Conservation (phyloP, 306 rosid genomes). For the Prinsepia uniflora region DNA sequence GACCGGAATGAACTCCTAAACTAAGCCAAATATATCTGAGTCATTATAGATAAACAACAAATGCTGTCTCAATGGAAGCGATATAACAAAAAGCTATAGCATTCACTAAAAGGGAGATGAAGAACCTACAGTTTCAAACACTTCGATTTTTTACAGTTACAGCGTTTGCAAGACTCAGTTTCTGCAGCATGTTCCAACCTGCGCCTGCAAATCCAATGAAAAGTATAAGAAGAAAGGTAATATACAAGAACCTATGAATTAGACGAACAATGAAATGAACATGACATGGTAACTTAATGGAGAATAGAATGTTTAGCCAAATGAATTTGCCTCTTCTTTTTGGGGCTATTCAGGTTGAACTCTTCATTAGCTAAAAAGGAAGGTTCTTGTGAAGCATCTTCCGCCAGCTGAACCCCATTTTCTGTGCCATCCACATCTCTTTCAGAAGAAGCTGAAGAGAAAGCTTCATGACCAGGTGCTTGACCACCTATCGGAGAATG, state of each 20-base stretch:
- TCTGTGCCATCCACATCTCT: constrained; percentile 42
- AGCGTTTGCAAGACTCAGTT: constrained; percentile 69
- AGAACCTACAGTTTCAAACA: constrained; percentile 87
- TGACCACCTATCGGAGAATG: constrained; percentile 40
- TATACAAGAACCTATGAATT: constrained; percentile 9
- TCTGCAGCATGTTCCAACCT: constrained; percentile 55
- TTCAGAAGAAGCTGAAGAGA: constrained; percentile 39
- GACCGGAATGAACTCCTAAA: neutral
- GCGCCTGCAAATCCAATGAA: constrained; percentile 57
- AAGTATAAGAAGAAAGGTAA: constrained; percentile 30
- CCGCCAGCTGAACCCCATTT: constrained; percentile 45
- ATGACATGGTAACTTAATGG: constrained; percentile 11
- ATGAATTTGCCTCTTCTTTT: constrained; percentile 64
- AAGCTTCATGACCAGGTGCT: constrained; percentile 37
- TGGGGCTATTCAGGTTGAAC: constrained; percentile 63
- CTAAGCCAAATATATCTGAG: neutral
- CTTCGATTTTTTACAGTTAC: constrained; percentile 90
- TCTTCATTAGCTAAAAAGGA: constrained; percentile 49
- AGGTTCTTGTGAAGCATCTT: constrained; percentile 55
- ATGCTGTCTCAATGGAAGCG: neutral
- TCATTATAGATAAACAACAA: neutral
- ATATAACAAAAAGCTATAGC: neutral
- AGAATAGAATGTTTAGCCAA: constrained; percentile 12
- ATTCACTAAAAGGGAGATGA: constrained; percentile 16
- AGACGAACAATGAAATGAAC: neutral